Conservation (phyloP, 2,329 filamentous ascomycete species). For the Aspergillus viridinutans region DNA sequence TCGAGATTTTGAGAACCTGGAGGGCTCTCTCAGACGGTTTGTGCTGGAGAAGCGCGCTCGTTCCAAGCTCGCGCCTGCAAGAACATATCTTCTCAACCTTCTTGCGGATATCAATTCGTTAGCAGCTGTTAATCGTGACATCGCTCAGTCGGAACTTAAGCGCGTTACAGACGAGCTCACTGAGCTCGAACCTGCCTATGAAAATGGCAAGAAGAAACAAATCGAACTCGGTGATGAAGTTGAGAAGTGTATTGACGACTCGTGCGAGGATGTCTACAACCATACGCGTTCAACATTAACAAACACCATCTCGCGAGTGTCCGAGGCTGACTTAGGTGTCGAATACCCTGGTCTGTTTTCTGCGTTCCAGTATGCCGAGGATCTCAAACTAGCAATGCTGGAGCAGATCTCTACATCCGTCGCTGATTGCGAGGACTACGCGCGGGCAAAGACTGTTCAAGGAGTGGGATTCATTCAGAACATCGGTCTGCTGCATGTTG, state of each 20-base stretch:
- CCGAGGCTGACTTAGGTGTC: slow-evolving; percentile 73
- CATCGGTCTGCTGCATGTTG: slow-evolving; percentile 81
- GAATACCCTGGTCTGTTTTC: slow-evolving; percentile 80
- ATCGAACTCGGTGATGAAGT: slow-evolving; percentile 76
- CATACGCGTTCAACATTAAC: slow-evolving; percentile 73
- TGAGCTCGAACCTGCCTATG: slow-evolving; percentile 78
- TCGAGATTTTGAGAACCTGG: slow-evolving; percentile 82
- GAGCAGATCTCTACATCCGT: slow-evolving; percentile 80
- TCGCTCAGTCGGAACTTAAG: slow-evolving; percentile 79
- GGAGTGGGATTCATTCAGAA: slow-evolving; percentile 87
- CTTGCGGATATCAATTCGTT: slow-evolving; percentile 80
- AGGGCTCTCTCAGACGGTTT: slow-evolving; percentile 83
- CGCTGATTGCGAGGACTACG: slow-evolving; percentile 74
- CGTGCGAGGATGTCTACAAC: slow-evolving; percentile 79
- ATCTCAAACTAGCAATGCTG: slow-evolving; percentile 87
- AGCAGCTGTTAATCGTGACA: slow-evolving; percentile 80
- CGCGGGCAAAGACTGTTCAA: slow-evolving; percentile 68
- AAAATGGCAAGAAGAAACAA: slow-evolving; percentile 76
- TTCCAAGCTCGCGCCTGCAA: slow-evolving; percentile 91
- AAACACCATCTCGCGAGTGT: slow-evolving; percentile 70
- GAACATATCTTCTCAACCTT: slow-evolving; percentile 91
- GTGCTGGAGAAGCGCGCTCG: slow-evolving; percentile 92
- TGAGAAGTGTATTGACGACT: slow-evolving; percentile 76
- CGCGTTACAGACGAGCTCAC: slow-evolving; percentile 75
- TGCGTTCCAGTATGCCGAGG: slow-evolving; percentile 88